phyloP scores from a whole-genome alignment of 148 eudicot species.

The Mesembryanthemum crystallinum region DNA sequence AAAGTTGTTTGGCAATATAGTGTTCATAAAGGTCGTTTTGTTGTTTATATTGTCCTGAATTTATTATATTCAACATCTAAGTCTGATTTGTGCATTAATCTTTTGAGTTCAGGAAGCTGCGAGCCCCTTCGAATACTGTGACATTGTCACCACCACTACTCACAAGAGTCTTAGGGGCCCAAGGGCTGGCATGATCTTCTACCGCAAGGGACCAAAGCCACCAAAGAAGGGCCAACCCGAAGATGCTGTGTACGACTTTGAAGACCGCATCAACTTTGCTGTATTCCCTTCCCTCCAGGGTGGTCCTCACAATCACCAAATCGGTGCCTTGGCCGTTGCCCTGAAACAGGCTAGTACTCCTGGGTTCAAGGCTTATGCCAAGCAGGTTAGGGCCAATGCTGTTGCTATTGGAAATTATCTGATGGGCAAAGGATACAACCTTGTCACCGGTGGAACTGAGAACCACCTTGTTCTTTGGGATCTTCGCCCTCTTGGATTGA shows the following conservation, averaged over 20 bases:
- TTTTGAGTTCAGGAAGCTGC: conserved; percentile 72
- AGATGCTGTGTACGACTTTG: conserved; percentile 82
- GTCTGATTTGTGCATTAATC: background rate
- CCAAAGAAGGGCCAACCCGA: conserved; percentile 97
- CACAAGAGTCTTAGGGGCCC: conserved; percentile 98
- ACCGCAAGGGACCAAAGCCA: conserved; percentile 93
- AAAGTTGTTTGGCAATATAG: background rate
- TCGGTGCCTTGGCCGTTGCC: conserved; percentile 95
- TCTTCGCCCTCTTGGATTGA: conserved; percentile 97
- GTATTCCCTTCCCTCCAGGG: conserved; percentile 97
- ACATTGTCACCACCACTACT: conserved; percentile 87
- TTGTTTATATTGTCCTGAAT: background rate
- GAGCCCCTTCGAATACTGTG: conserved; percentile 92
- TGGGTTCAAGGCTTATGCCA: conserved; percentile 93
- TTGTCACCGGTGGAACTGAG: conserved; percentile 95
- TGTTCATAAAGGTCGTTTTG: background rate
- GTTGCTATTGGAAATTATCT: conserved; percentile 87
- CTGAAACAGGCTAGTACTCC: conserved; percentile 82
- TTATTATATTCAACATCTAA: background rate
- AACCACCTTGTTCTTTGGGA: conserved; percentile 98
- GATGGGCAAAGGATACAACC: conserved; percentile 85
- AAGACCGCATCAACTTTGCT: conserved; percentile 92
- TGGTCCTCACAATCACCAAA: conserved; percentile 98
- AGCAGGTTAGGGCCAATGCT: conserved; percentile 95
- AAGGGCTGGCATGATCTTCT: conserved; percentile 97